Evolutionary conservation across 768 basidiomycete species (phyloP), one percentile per base, ranked within the genome.

Genomic region (Kwoniella europaea): DNA sequence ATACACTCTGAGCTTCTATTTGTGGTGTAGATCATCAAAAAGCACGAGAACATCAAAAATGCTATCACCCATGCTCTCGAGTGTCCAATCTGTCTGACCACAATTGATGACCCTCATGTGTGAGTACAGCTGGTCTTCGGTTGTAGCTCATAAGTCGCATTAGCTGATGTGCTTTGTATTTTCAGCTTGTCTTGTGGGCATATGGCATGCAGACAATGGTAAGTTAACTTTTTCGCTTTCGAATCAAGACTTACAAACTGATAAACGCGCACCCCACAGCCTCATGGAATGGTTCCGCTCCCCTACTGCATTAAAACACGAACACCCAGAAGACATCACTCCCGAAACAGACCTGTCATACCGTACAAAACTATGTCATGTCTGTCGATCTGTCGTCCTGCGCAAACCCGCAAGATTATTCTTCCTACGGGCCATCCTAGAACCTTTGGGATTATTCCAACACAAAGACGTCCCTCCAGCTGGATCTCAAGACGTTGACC

Each of bases 121-220:
- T 80, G 65, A 75, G 79, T 71, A 22, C 27, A 20, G 10, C 16
- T 9, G 16, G 1, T 58, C 55, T 24, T 5, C 20, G 12, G 22
- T 12, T 10, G 10, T 54, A 27, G 15, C 1, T 46, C 44, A 16
- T n/a, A 22, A 43, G 42, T 16, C 18, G 12, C 5, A 15, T 9
- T 67, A 52, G 24, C 55, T 54, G 52, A 52, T 16, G 9, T n/a
- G 5, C 15, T 29, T 20, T 43, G 2, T 65, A 16, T 53, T 50
- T 20, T 18, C 58, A 76, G 76, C 56, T 54, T 76, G 3, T 71
- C 77, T 4, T 81, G 80, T 54, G 80, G 80, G 2, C 80, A 81
- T 67, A 71, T 75, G 22, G 80, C 76, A 5, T 81, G 80, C 46
- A 73, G 71, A 46, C 59, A 57, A 18, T 81, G 79, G 79, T 81